Conservation (phyloP, 495 filamentous ascomycete genomes). For the Poronia punctata region DNA sequence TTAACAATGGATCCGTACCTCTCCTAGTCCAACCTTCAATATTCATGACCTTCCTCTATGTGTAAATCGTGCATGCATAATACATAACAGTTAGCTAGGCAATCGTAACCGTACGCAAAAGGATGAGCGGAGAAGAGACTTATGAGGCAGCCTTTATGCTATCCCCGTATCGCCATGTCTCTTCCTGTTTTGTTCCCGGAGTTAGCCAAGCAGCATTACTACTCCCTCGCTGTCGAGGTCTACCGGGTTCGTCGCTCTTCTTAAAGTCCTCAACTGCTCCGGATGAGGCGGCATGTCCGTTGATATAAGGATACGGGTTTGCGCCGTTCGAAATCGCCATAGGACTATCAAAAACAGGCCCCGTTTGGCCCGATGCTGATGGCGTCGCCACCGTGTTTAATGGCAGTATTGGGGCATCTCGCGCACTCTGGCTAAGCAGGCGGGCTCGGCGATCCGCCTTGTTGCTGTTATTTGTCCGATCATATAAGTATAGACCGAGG, state of each 20-base stretch:
- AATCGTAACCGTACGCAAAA: not conserved
- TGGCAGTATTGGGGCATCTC: conserved; percentile 60
- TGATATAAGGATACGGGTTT: conserved; percentile 24
- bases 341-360: conserved; percentile 29
- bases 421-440: conserved; percentile 36
- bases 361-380: conserved; percentile 12
- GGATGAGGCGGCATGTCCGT: conserved; percentile 27
- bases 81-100: conserved; percentile 4
- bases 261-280: conserved; percentile 43
- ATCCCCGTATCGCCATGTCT: conserved; percentile 66
- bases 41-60: conserved; percentile 4
- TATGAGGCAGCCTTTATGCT: conserved; percentile 20
- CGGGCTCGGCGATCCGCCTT: conserved; percentile 69
- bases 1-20: conserved; percentile 9
- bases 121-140: not conserved
- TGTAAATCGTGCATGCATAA: conserved; percentile 12
- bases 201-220: conserved; percentile 62
- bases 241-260: conserved; percentile 52
- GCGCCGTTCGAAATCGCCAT: conserved; percentile 17
- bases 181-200: conserved; percentile 70
- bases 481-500: conserved; percentile 90
- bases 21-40: conserved; percentile 7
- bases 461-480: conserved; percentile 78
- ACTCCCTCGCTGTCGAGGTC: conserved; percentile 44
- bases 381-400: conserved; percentile 37